Percentiles rank a stretch among this genome's conserved stretches.
Evolutionary conservation across 257 asterid genomes (phyloP).

Genomic region (Rhazya stricta): DNA sequence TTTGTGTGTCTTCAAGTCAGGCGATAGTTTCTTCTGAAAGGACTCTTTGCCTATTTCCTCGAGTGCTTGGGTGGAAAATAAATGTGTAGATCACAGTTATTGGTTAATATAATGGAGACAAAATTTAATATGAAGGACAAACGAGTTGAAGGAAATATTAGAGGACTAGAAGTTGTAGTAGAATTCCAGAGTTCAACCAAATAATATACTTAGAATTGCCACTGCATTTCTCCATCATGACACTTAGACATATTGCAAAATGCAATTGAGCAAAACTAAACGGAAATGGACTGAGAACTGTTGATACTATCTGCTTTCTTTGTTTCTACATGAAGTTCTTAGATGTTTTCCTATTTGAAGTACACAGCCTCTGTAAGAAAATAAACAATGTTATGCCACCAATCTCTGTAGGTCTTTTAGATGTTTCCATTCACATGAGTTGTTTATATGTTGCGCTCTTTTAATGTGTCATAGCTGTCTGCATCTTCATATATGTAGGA

Average conservation of each 20-base stretch:
- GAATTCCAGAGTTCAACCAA: neutral
- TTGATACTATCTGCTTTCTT: neutral
- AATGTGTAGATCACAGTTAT: neutral
- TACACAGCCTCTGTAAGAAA: neutral
- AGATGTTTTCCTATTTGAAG: neutral
- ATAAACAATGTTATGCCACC: too few relatives aligned
- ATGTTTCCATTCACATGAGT: neutral
- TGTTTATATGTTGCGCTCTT: neutral
- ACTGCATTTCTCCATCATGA: neutral
- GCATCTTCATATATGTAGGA: constrained; percentile 45
- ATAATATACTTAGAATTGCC: neutral
- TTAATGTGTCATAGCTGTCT: neutral
- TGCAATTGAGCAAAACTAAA: neutral
- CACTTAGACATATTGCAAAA: neutral
- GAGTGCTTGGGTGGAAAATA: neutral
- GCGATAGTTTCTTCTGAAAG: neutral
- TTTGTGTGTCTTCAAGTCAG: neutral
- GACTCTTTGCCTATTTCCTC: neutral
- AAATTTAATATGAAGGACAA: neutral
- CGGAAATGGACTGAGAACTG: neutral
- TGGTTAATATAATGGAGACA: neutral
- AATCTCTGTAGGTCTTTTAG: neutral
- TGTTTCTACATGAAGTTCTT: neutral
- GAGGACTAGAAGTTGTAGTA: neutral
- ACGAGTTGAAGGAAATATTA: neutral